Evolutionary conservation across 148 eudicot species (phyloP), one percentile per base, ranked within the genome.

Genomic region (Euryodendron excelsum): DNA sequence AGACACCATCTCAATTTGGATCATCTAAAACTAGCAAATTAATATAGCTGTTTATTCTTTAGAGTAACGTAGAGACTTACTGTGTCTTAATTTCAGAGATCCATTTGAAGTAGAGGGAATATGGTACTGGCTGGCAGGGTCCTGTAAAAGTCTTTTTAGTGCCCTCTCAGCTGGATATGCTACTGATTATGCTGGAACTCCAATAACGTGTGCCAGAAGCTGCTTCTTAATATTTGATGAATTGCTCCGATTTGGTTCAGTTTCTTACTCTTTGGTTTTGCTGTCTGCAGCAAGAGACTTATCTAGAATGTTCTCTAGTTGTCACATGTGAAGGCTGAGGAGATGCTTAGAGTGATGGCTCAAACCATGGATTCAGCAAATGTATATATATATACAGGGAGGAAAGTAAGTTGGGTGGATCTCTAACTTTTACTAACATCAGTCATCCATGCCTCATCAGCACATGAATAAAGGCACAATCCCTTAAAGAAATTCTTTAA

Each of bases 361-460:
- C 59, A 50, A 56, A 56, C 30, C n/a, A 28, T 39, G 62, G 48
- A 39, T 33, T 31, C 4, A 2, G 62, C 17, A 59, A 58, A 67
- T 69, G 52, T 58, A 76, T 77, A 31, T 77, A 80, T 76, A 76
- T 77, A 31, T 77, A 80, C 72, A 73, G 39, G 56, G 36, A 28
- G 20, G 64, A 44, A 47, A 36, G 39, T 28, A 14, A 20, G 70
- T 33, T 27, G 21, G 44, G 71, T 68, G 18, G 83, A 15, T 45
- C 27, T 18, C 28, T 20, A 48, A 30, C 44, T 69, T 80, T 52
- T 72, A n/a, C 41, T 48, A 15, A 75, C 23, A 75, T 67, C 72
- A 74, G 47, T 78, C 81, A 78, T 59, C 65, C 13, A 45, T 60
- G 72, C 64, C 39, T 82, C 84, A 73, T 72, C 79, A n/a, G n/a